These are phyloP conservation scores for Phytopythium ostracodes DNA, from an alignment of 352 stramenopile genomes.

Conservation along the genomic window DNA sequence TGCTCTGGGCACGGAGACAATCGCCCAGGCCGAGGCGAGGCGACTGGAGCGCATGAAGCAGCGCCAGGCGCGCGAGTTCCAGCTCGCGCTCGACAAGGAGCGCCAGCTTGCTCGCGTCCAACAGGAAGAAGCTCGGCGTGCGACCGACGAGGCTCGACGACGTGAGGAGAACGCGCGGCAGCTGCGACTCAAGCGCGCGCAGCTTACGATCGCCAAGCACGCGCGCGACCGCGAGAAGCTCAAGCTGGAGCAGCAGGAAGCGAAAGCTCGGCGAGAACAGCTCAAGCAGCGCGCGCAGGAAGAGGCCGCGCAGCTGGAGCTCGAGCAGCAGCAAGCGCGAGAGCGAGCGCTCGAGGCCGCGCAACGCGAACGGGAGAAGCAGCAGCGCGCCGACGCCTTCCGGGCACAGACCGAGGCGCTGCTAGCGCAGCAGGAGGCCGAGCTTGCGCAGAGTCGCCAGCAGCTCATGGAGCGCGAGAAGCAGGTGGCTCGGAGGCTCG, in stretches of 20 bases:
- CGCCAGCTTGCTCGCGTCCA: slow-evolving; percentile 65
- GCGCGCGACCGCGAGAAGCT: slow-evolving; percentile 58
- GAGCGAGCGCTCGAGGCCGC: slow-evolving; percentile 35
- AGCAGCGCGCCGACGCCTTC: slow-evolving; percentile 69
- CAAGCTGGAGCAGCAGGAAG: slow-evolving; percentile 55
- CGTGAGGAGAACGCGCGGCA: slow-evolving; percentile 64
- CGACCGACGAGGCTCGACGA: slow-evolving; percentile 42
- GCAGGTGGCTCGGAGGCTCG: slow-evolving; percentile 57
- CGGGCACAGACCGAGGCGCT: slow-evolving; percentile 53
- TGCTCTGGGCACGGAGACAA: slow-evolving; percentile 36
- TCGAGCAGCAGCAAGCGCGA: slow-evolving; percentile 31
- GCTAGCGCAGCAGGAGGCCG: slow-evolving; percentile 61
- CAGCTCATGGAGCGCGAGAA: slow-evolving; percentile 66
- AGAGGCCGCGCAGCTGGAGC: slow-evolving; percentile 37
- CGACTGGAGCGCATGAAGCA: slow-evolving; percentile 63
- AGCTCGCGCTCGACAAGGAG: slow-evolving; percentile 75
- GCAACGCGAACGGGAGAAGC: slow-evolving; percentile 51
- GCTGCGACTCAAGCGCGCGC: slow-evolving; percentile 33
- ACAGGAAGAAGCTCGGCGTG: slow-evolving; percentile 49
- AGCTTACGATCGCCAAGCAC: slow-evolving; percentile 55
- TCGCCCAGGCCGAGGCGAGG: slow-evolving; percentile 59
- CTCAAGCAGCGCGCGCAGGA: slow-evolving; percentile 46
- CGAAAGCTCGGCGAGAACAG: slow-evolving; percentile 25
- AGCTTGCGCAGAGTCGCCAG: slow-evolving; percentile 37
- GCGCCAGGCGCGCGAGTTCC: slow-evolving; percentile 69